phyloP scores from a whole-genome alignment of 2,329 filamentous ascomycete genomes.

The Aspergillus transmontanensis region DNA sequence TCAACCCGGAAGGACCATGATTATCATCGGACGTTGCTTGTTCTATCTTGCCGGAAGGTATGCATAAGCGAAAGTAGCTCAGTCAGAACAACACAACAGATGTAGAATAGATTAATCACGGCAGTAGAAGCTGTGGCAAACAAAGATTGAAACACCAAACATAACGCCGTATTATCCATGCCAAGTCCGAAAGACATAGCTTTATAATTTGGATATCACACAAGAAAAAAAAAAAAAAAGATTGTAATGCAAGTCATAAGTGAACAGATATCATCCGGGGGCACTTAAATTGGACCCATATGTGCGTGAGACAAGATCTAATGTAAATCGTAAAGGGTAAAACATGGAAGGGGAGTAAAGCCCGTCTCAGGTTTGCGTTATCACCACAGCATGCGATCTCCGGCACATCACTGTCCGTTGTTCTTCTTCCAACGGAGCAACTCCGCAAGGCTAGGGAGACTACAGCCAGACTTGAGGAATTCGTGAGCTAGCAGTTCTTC shows the following conservation, averaged over 20 bases:
- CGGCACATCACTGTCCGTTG: conserved; percentile 35
- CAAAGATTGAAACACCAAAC: conserved; percentile 21
- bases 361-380: not conserved
- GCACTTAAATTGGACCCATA: conserved; percentile 34
- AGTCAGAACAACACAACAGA: conserved; percentile 9
- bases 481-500: conserved; percentile 88
- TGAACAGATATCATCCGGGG: conserved; percentile 27
- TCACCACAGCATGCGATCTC: conserved; percentile 5
- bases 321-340: conserved; percentile 24
- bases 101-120: conserved; percentile 17
- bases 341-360: conserved; percentile 8
- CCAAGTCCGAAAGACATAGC: conserved; percentile 27
- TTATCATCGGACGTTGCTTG: not conserved
- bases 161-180: conserved; percentile 36
- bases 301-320: conserved; percentile 30
- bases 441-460: conserved; percentile 78
- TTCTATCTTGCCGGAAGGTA: not conserved
- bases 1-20: not conserved
- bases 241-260: conserved; percentile 29
- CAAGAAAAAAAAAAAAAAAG: conserved; percentile 15
- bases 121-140: conserved; percentile 14
- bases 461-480: conserved; percentile 91
- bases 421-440: conserved; percentile 70
- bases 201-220: conserved; percentile 30
- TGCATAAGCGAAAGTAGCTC: not conserved